Evolutionary conservation across 1,139 yeast genomes (phyloP).

Genomic region (Diutina neorugosa): DNA sequence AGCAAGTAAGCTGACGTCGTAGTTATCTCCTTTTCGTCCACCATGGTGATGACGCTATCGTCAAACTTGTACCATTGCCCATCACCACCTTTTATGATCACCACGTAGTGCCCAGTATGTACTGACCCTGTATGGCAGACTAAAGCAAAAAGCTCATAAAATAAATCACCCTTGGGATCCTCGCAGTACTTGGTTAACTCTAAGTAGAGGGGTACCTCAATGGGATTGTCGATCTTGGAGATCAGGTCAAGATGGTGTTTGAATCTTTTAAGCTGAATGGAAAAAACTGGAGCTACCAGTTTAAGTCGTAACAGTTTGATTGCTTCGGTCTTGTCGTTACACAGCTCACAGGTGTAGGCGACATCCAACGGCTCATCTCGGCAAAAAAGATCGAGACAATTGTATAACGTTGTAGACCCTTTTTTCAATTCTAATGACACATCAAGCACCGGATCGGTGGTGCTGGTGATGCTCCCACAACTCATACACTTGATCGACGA

Average conservation of each 20-base stretch:
- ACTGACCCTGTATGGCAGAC: conserved; percentile 87
- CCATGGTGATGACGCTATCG: conserved; percentile 70
- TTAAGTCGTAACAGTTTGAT: conserved; percentile 57
- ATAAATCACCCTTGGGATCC: conserved; percentile 20
- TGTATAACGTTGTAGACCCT: conserved; percentile 31
- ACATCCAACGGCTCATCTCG: conserved; percentile 65
- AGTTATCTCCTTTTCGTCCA: conserved; percentile 53
- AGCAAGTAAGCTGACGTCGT: conserved; percentile 66
- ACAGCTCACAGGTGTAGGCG: conserved; percentile 55
- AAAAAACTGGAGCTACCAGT: conserved; percentile 63
- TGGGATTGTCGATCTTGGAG: conserved; percentile 65
- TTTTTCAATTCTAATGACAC: conserved; percentile 59
- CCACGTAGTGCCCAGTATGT: conserved; percentile 89
- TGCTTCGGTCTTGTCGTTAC: conserved; percentile 52
- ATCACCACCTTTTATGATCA: conserved; percentile 56
- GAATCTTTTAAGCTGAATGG: conserved; percentile 79
- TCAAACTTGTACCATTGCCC: conserved; percentile 87
- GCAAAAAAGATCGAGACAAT: conserved; percentile 70
- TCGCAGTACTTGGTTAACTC: conserved; percentile 53
- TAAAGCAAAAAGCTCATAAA: conserved; percentile 75
- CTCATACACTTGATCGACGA: conserved; percentile 63
- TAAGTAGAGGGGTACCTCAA: conserved; percentile 59
- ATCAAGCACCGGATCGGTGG: conserved; percentile 86
- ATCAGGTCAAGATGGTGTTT: conserved; percentile 61
- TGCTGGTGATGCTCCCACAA: conserved; percentile 53